Conservation (phyloP, 345 rosid species). For the Abelmoschus esculentus region DNA sequence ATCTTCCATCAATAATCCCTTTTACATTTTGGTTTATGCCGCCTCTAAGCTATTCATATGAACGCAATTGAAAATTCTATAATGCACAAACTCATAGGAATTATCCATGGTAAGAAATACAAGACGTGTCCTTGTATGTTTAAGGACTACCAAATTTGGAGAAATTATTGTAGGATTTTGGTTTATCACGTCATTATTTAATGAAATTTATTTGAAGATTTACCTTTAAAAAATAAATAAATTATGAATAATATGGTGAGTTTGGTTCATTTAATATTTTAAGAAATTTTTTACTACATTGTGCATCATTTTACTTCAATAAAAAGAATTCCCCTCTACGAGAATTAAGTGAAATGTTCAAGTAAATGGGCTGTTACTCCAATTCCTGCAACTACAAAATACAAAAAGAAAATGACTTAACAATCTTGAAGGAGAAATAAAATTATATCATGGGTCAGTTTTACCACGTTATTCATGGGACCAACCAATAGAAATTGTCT, state of each 20-base stretch:
- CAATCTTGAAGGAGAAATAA: no score
- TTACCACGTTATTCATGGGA: no score
- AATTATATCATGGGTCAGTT: no score
- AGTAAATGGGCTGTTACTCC: background rate
- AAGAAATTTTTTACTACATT: background rate
- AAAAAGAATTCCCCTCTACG: background rate
- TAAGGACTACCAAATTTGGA: background rate
- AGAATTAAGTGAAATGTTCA: background rate
- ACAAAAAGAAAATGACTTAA: background rate
- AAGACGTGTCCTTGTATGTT: background rate
- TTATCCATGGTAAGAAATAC: background rate
- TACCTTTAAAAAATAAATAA: no score
- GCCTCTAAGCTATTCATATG: background rate
- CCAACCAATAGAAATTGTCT: no score
- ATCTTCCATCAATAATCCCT: background rate
- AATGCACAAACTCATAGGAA: background rate
- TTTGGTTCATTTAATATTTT: no score
- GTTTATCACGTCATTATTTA: no score
- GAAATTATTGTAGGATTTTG: no score
- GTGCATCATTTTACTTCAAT: no score
- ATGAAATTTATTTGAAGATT: no score
- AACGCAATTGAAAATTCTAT: background rate
- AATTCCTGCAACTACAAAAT: background rate
- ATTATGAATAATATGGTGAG: no score
- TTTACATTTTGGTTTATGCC: background rate